Evolutionary conservation across 371 early-diverging fungal species (phyloP), one percentile per base, ranked within the genome.

Genomic region (Lichtheimia corymbifera): DNA sequence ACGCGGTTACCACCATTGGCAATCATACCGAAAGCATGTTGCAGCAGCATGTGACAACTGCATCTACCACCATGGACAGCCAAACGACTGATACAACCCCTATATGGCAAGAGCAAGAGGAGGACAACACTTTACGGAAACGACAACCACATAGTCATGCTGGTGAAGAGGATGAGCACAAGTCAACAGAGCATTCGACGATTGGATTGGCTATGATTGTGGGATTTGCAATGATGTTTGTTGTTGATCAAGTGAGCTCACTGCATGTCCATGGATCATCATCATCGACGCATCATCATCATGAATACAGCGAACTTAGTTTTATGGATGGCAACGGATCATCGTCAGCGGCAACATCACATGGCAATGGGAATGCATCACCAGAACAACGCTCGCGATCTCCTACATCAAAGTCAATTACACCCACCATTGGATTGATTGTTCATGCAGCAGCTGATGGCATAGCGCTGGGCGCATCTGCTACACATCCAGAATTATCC

Each of bases 381-480:
- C n/a, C 47, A 7, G 50, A 58, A 14, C 42, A 53, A 11, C 57
- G 53, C 27, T 18, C 50, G 25, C 55, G 52, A 42, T 52, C 58
- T 18, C 50, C 62, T 4, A 53, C 61, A 1, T 42, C 63, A 7
- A 47, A 50, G 11, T 63, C 71, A n/a, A 45, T 72, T 55, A 67
- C 81, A 63, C 67, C 89, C 20, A 89, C 93, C 0, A 80, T 96
- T 27, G 98, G 98, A 49, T 73, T 97, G 24, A 81, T 97, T 17
- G 92, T 96, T 18, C 97, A 97, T 73, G 90, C 93, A 2, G 94
- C 95, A 12, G 95, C 97, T 0, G 98, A 97, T 68, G 98, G 98
- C 0, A 90, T 97, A 62, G 97, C 97, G 0, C 65, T 97, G 47
- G 98, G 98, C 13, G 96, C 96, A 0, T 82, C 89, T 0, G 80